These are phyloP conservation scores for Helminthosporium solani DNA, from an alignment of 2,329 filamentous ascomycete species.

Conservation along the genomic window DNA sequence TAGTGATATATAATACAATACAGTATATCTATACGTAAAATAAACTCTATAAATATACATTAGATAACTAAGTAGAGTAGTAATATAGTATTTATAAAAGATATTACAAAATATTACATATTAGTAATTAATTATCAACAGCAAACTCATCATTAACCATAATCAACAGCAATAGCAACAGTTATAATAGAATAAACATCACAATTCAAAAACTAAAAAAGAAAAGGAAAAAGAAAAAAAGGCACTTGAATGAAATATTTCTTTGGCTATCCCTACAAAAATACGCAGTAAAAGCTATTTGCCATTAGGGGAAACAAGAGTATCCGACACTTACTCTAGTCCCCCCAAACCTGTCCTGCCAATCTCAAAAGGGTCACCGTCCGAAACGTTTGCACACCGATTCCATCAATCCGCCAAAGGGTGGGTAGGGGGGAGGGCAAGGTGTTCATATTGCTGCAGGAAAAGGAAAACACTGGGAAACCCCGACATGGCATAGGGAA, in stretches of 20 bases:
- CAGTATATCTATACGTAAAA: no score
- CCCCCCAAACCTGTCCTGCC: conserved; percentile 22
- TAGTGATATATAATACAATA: no score
- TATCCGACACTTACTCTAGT: conserved; percentile 19
- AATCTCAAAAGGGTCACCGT: conserved; percentile 14
- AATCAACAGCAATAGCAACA: neutral
- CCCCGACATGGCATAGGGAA: conserved; percentile 33
- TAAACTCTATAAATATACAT: no score
- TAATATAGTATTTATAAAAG: no score
- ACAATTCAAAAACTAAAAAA: neutral
- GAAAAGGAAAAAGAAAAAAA: no score
- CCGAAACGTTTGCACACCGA: conserved; percentile 23
- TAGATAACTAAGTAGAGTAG: no score
- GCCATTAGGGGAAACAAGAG: conserved; percentile 19
- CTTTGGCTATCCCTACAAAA: conserved; percentile 35
- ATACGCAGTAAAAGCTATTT: conserved; percentile 20
- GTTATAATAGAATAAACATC: neutral
- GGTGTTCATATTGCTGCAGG: conserved; percentile 30
- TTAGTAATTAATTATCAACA: no score
- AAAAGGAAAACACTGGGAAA: conserved; percentile 37
- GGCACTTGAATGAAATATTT: conserved; percentile 27
- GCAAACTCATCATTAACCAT: no score
- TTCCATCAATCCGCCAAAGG: conserved; percentile 25
- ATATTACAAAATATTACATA: no score
- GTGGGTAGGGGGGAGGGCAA: no score